Base-by-base conservation (phyloP, 2,329 filamentous ascomycete genomes). In the Penicillium sp. region DNA sequence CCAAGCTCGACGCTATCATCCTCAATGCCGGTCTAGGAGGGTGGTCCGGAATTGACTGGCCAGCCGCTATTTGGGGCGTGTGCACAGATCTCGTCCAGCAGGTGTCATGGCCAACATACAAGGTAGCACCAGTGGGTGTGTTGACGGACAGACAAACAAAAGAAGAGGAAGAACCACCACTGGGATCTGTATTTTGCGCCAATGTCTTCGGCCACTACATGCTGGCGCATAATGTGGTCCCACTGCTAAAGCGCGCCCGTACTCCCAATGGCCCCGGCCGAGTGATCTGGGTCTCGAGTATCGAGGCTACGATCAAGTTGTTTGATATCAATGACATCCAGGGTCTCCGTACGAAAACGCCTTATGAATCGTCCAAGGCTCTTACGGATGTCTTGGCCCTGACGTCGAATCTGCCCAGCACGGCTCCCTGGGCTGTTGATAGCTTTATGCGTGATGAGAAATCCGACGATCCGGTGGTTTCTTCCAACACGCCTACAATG, bases 121-220 rank as follows among this genome's bases (percentile, higher is more conserved):
- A 95, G 74, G 70, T 83, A 13, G 79, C 84, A 3, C 69, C 76
- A 12, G 65, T 77, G 2, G 84, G 84, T 23, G 72, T 76, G 50
- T 50, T 79, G 0, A 74, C 81, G n/a, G 72, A 74, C 52, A 69
- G 73, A 7, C 78, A 90, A 65, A 64, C 69, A 8, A 46, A 48
- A 3, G 38, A 43, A 4, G 46, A 50, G 3, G 60, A 72, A 13
- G 80, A 83, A 50, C 83, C 86, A 0, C 72, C 75, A 4, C 74
- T 98, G 0, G 91, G 89, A 3, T 79, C 89, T 58, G 83, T 95
- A 15, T 98, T 97, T 67, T 87, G 86, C 66, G 86, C 92, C 43
- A 97, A 97, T 65, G 80, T 95, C 27, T 97, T 98, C 66, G 93
- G 93, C 0, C 93, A 98, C 73, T 97, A 98, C 67, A 74, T 96